Evolutionary conservation across 2,329 filamentous ascomycete species (phyloP).

Genomic region (Dothideomycetidae sp.): DNA sequence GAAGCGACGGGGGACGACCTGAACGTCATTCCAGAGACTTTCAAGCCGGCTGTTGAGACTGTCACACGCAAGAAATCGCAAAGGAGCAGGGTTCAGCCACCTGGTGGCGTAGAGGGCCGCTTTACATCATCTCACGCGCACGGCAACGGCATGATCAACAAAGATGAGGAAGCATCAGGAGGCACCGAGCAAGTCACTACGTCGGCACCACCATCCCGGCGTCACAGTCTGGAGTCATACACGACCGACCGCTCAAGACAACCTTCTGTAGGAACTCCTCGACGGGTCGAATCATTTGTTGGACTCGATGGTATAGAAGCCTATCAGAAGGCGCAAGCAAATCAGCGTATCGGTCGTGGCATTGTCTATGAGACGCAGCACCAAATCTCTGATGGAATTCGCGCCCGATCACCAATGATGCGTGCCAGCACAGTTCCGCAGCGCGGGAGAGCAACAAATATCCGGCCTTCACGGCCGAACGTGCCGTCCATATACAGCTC

Average conservation of each 20-base stretch:
- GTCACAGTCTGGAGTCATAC: slow-evolving; percentile 37
- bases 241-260: slow-evolving; percentile 40
- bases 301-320: slow-evolving; percentile 57
- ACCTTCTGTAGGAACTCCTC: slow-evolving; percentile 49
- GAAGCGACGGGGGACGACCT: slow-evolving; percentile 70
- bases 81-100: slow-evolving; percentile 52
- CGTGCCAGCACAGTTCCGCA: slow-evolving; percentile 1
- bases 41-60: slow-evolving; percentile 44
- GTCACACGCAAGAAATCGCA: slow-evolving; percentile 27
- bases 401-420: background rate
- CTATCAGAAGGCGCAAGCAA: slow-evolving; percentile 52
- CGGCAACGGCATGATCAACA: slow-evolving; percentile 52
- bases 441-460: background rate
- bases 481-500: background rate
- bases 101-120: slow-evolving; percentile 59
- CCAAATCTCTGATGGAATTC: background rate
- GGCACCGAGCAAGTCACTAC: slow-evolving; percentile 2
- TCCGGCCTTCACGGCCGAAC: background rate
- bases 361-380: slow-evolving; percentile 23
- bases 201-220: slow-evolving; percentile 12
- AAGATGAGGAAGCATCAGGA: slow-evolving; percentile 46
- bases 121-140: slow-evolving; percentile 60
- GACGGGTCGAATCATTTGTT: slow-evolving; percentile 62
- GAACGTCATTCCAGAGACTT: slow-evolving; percentile 78
- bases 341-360: slow-evolving; percentile 31